A percentile compares a stretch with the other conserved stretches of the same genome.
phyloP scores from a whole-genome alignment of 495 filamentous ascomycete genomes.

The Penicillium salamii region DNA sequence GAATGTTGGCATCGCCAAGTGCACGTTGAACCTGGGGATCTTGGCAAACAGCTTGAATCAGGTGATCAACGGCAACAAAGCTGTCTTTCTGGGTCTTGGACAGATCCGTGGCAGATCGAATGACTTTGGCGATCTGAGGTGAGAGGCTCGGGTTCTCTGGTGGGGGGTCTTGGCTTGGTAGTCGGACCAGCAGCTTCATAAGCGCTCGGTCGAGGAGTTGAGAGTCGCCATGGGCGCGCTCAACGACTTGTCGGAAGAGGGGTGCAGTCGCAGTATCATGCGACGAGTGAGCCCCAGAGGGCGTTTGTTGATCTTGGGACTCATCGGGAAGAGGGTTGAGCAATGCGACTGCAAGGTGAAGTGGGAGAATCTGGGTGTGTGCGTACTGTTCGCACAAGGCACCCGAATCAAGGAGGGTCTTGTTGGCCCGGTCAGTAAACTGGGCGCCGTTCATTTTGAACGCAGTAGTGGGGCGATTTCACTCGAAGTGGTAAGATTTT shows the following conservation, averaged over 20 bases:
- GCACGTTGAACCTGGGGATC: conserved; percentile 69
- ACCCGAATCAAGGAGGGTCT: conserved; percentile 83
- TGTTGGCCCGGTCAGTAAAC: conserved; percentile 88
- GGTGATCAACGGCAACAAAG: conserved; percentile 89
- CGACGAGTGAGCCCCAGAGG: conserved; percentile 52
- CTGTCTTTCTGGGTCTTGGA: conserved; percentile 95
- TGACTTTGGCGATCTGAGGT: conserved; percentile 74
- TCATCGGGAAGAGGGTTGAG: conserved; percentile 79
- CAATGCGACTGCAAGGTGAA: conserved; percentile 86
- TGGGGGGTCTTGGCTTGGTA: conserved; percentile 91
- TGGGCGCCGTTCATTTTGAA: conserved; percentile 52
- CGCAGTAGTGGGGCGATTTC: conserved; percentile 8
- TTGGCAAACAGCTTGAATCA: conserved; percentile 79
- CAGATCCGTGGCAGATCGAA: conserved; percentile 81
- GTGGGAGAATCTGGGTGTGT: conserved; percentile 82
- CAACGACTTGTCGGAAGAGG: conserved; percentile 89
- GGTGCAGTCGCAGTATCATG: conserved; percentile 56
- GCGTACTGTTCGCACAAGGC: conserved; percentile 79
- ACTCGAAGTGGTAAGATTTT: conserved; percentile 5
- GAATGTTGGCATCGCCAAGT: conserved; percentile 84
- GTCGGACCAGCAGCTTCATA: conserved; percentile 85
- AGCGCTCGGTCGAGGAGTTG: conserved; percentile 83
- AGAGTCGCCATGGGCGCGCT: conserved; percentile 88
- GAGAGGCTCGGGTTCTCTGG: conserved; percentile 81
- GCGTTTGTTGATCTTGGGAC: conserved; percentile 67